Evolutionary conservation across 1,139 yeast genomes (phyloP), one percentile per base, ranked within the genome.

Genomic region (Yarrowia galli): DNA sequence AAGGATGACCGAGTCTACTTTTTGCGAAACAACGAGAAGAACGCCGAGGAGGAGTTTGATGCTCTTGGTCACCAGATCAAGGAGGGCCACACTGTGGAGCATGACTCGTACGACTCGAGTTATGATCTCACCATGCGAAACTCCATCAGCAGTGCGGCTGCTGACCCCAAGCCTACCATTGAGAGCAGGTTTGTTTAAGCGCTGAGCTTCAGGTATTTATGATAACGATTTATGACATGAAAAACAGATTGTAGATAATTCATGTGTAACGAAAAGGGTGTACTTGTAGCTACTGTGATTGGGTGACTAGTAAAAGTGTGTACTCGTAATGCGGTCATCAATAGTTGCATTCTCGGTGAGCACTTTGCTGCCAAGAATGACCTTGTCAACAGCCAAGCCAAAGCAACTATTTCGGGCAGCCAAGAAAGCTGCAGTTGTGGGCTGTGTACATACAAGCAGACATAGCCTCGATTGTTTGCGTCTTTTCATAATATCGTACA

Each of bases 1-100:
- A 91, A 89, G 77, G 99, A 95, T 77, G 98, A 95, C 77, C 87
- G 99, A 79, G 95, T 92, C 64, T 92, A 97, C 36, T 95, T 95
- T 79, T 84, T 87, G 83, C 87, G 82, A 72, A 70, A 69, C 36
- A 71, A 71, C 13, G 89, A 88, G 71, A 77, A 81, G 65, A 92
- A 88, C 72, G 84, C 88, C 72, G 76, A 74, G 32, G 78, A 73
- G 58, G 98, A 92, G 79, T 83, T 93, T 71, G 86, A 89, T 76
- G 98, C 97, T 3, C 83, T 93, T 69, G 97, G 98, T 68, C 95
- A 91, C 35, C 90, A 97, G 23, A 97, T 95, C 5, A 86, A 91
- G 87, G 90, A 79, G 16, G 81, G 76, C 67, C 81, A 79, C 56
- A 36, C 22, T 2, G 56, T 46, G 56, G 66, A 61, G 40, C 42